Conservation (phyloP, 495 filamentous ascomycete species). For the Xylaria grammica region DNA sequence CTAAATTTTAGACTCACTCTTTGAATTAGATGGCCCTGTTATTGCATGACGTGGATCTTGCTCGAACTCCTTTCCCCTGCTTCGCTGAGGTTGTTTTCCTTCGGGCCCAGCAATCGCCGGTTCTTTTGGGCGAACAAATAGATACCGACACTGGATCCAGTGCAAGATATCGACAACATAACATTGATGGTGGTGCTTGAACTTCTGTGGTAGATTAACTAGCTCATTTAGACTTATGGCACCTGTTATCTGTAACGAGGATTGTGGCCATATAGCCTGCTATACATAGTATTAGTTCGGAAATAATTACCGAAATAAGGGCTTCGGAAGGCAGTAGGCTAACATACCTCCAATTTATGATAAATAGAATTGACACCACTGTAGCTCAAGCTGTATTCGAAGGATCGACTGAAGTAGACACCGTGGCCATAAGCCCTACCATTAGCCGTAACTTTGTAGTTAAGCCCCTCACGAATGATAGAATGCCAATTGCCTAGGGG, state of each 20-base stretch:
- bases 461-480: constrained; percentile 81
- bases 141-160: constrained; percentile 92
- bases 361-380: neutral
- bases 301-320: neutral
- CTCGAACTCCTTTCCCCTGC: constrained; percentile 8
- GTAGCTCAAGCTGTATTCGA: constrained; percentile 64
- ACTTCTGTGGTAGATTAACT: constrained; percentile 73
- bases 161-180: constrained; percentile 78
- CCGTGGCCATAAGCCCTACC: constrained; percentile 81
- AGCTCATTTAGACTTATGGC: constrained; percentile 89
- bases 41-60: constrained; percentile 26
- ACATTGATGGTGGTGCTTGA: constrained; percentile 58
- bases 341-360: neutral
- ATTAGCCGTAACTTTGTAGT: constrained; percentile 65
- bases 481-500: constrained; percentile 82
- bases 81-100: neutral
- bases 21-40: neutral
- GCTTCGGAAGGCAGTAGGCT: neutral
- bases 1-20: neutral
- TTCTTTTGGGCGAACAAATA: constrained; percentile 62
- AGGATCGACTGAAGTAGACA: constrained; percentile 74
- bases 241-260: constrained; percentile 57
- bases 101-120: neutral
- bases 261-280: constrained; percentile 64
- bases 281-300: neutral